Base-by-base conservation (phyloP, 192 early-diverging fungal genomes). In the Linnemannia elongata region DNA sequence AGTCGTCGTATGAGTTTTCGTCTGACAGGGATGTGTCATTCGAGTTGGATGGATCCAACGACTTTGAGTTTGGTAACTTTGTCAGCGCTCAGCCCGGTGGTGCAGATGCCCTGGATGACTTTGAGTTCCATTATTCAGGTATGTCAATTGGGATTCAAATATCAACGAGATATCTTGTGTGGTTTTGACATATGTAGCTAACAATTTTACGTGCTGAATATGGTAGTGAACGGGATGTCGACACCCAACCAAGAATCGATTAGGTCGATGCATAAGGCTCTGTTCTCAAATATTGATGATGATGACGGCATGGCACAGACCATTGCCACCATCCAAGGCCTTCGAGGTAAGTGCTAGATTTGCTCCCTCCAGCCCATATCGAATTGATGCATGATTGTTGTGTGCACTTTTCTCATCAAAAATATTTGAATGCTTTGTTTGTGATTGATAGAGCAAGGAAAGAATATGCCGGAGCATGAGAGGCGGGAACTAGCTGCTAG, bases 241-340 rank as follows among this genome's bases (percentile, higher is more conserved):
- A 80, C 83, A 20, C 75, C 79, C 30, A 86, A 77, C 42, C 83
- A 83, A 27, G 89, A 88, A n/a, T 91, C 88, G 6, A 86, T 93
- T 22, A 76, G 69, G 36, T 73, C 80, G 42, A 91, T 91, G 90
- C 88, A 91, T 30, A 30, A 78, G 15, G 77, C 90, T 13, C 60
- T 91, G 36, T 93, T 93, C 55, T 84, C 88, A 4, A 88, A 77
- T 35, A 89, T 92, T 82, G 89, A 90, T 69, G 88, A 88, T 2
- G 91, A 92, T 24, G 93, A 92, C 63, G 90, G 90, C 4, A 82
- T 94, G 72, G 90, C 90, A 20, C 89, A 89, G 35, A 88, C 91
- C 2, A 78, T 93, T 72, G 82, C 87, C 4, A 81, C 90, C 6
- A 76, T 94, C 6, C 82, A 93, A 80, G 80, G 85, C 22, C 83